Percentiles rank a stretch among this genome's conserved stretches.
Conservation (phyloP, 345 rosid species). For the Lepidium africanum region DNA sequence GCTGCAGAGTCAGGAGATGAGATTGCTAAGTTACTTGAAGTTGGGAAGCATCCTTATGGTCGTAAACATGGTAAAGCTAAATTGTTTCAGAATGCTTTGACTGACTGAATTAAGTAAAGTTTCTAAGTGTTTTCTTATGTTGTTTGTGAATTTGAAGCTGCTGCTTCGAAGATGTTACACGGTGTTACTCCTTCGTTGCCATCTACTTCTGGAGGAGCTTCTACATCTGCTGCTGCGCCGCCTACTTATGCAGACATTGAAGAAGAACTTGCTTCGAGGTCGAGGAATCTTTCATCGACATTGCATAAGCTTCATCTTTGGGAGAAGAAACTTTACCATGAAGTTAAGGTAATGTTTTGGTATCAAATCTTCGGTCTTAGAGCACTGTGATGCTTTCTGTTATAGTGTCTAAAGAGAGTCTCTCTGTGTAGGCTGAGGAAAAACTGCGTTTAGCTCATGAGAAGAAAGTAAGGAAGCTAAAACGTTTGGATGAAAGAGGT, state of each 20-base stretch:
- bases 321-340: conserved; percentile 91
- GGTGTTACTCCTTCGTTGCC: conserved; percentile 51
- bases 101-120: neutral
- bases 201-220: conserved; percentile 45
- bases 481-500: conserved; percentile 71
- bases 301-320: conserved; percentile 76
- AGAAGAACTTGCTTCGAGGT: conserved; percentile 64
- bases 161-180: conserved; percentile 55
- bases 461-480: conserved; percentile 60
- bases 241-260: conserved; percentile 42
- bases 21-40: conserved; percentile 83
- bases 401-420: neutral
- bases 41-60: conserved; percentile 66
- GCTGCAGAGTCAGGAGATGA: conserved; percentile 83
- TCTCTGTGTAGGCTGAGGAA: conserved; percentile 66
- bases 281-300: conserved; percentile 79
- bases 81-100: neutral
- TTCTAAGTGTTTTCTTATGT: neutral
- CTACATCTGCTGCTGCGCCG: conserved; percentile 23
- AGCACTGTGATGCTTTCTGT: neutral
- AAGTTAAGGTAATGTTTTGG: conserved; percentile 65
- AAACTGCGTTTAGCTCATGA: conserved; percentile 79
- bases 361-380: neutral
- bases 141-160: conserved; percentile 29
- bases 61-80: conserved; percentile 57